Evolutionary conservation across 345 rosid genomes (phyloP), one percentile per base, ranked within the genome.

Genomic region (Psidium friedrichsthalianum): DNA sequence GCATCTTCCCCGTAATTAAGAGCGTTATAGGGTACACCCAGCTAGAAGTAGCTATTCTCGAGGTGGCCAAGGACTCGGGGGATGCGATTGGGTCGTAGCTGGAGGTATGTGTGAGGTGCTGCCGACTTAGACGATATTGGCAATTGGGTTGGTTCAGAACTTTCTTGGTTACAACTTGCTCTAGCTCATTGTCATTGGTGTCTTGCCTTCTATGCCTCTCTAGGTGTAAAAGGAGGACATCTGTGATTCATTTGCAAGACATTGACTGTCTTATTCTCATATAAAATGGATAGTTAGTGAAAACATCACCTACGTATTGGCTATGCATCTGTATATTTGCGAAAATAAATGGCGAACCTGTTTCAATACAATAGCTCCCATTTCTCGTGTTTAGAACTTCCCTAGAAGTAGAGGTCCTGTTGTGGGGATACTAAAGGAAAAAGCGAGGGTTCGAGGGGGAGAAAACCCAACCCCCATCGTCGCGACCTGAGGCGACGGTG

Each of bases 331-430:
- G 91, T 85, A 90, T 96, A 54, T 96, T 96, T 85, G 87, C 94
- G 58, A 96, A 98, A 86, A 96, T 94, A 84, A 94, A 96, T 86
- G 99, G 99, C 0, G 98, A 96, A 96, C 99, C 21, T 96, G 92
- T 92, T 95, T 89, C 95, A 96, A 96, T 86, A 95, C 99, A 53
- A 94, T 88, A 27, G 87, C 98, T 56, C 91, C 94, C 5, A 96
- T 96, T 78, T 96, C 99, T 29, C 93, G 96, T 22, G 94, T 96
- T 24, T 98, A 93, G 88, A 96, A 95, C 92, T 94, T 96, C 89
- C 99, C 98, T 11, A 94, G 90, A 88, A 93, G 90, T 86, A 89
- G 98, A 54, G 98, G 98, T 74, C 96, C 96, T 64, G 90, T 95
- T 25, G 98, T 96, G 18, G 99, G 99, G 56, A 93, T 96, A 55